Conservation (phyloP, 179 eudicot species). For the Sideroxylon spinosum region DNA sequence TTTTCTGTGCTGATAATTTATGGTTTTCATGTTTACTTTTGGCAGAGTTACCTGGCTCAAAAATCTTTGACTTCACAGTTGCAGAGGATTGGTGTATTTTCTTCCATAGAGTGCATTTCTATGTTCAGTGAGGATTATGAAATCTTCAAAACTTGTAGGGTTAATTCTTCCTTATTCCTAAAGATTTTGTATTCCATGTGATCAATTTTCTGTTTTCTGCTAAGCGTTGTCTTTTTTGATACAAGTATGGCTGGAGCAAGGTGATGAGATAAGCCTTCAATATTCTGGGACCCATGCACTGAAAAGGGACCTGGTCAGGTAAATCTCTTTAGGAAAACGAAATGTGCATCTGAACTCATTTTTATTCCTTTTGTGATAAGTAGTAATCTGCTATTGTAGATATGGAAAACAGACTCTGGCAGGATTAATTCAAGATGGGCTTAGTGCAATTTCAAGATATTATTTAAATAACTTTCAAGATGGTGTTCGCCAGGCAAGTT, state of each 20-base stretch:
- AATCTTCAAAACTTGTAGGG: conserved; percentile 66
- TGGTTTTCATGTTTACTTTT: conserved; percentile 8
- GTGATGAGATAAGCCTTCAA: conserved; percentile 91
- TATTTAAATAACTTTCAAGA: conserved; percentile 90
- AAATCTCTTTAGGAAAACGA: conserved; percentile 10
- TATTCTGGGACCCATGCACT: conserved; percentile 91
- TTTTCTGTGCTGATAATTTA: background rate
- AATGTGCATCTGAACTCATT: background rate
- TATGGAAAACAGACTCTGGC: conserved; percentile 82
- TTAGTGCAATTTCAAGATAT: conserved; percentile 90
- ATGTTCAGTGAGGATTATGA: conserved; percentile 56
- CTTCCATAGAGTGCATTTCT: conserved; percentile 62
- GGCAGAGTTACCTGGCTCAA: conserved; percentile 75
- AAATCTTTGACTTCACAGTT: conserved; percentile 61
- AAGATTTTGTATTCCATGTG: conserved; percentile 9
- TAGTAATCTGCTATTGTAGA: conserved; percentile 32
- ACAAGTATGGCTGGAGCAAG: conserved; percentile 89
- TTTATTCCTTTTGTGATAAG: conserved; percentile 12
- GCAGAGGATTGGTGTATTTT: conserved; percentile 53
- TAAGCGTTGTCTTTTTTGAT: conserved; percentile 23
- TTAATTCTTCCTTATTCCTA: conserved; percentile 7
- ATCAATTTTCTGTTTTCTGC: conserved; percentile 7
- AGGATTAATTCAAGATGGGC: conserved; percentile 76
- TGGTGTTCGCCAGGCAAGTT: conserved; percentile 81
- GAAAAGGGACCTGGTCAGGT: conserved; percentile 93